A percentile compares a stretch with the other conserved stretches of the same genome.
Conservation (phyloP, 495 filamentous ascomycete species). For the Talaromyces proteolyticus region DNA sequence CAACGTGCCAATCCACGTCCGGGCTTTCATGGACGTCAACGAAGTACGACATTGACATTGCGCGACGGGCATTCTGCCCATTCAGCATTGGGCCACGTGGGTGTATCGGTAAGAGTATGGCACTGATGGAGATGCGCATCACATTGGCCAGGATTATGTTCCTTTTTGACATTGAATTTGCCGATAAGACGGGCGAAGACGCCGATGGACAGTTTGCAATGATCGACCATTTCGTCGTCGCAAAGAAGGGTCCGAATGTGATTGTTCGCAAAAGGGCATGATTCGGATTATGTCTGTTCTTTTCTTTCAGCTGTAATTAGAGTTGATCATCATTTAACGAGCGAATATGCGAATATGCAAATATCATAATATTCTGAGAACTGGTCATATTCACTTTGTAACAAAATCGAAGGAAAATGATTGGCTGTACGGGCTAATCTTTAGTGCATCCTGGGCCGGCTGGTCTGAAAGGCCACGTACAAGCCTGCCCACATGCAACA, state of each 20-base stretch:
- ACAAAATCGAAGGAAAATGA: too few species aligned
- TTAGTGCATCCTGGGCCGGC: too few species aligned
- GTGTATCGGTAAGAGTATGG: conserved; percentile 54
- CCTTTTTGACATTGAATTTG: conserved; percentile 37
- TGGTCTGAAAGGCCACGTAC: too few species aligned
- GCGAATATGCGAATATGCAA: too few species aligned
- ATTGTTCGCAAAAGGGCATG: conserved; percentile 16
- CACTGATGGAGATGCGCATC: conserved; percentile 48
- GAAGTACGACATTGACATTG: conserved; percentile 31
- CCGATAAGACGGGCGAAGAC: conserved; percentile 35
- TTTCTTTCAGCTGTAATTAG: too few species aligned
- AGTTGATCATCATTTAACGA: too few species aligned
- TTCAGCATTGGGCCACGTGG: conserved; percentile 52
- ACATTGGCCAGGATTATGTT: conserved; percentile 44
- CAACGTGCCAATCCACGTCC: conserved; percentile 15
- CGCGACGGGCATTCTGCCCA: conserved; percentile 44
- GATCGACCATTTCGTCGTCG: conserved; percentile 43
- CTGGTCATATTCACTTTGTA: too few species aligned
- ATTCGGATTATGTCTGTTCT: too few species aligned
- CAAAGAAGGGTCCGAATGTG: conserved; percentile 41
- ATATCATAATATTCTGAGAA: too few species aligned
- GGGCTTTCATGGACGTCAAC: conserved; percentile 22
- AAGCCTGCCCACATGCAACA: too few species aligned
- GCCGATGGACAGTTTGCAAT: conserved; percentile 32
- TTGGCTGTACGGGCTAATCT: too few species aligned